Base-by-base conservation (phyloP, 352 stramenopile species). In the Pythium myriotylum region DNA sequence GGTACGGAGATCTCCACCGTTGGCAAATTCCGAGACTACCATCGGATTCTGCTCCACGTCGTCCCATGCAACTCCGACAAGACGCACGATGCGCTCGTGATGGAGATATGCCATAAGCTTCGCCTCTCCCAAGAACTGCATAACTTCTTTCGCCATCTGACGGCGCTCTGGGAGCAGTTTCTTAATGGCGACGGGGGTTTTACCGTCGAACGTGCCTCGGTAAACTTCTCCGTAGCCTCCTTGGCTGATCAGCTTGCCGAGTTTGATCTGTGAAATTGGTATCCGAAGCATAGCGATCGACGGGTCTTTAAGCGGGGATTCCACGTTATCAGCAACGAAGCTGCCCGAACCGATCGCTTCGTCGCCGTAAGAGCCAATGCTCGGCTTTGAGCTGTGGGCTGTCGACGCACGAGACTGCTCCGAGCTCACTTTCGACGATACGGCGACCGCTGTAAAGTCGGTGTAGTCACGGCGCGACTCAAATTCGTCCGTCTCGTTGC, bases 31-130 rank as follows among this genome's bases (percentile, higher is more conserved):
- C 9, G 60, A 72, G 32, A 82, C 59, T 17, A 72, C 49, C 41
- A 52, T 77, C 64, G 13, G 58, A n/a, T n/a, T n/a, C n/a, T n/a
- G n/a, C n/a, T n/a, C 54, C 4, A 65, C 32, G 0, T 60, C 70
- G 12, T 69, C 58, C 72, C 76, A 86, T 24, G 76, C 63, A 3
- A 79, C 68, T 1, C 73, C 76, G 8, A 83, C 47, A 27, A 86
- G 83, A n/a, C 42, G 40, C 0, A 83, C 73, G 22, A 86, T 74
- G 10, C 66, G 54, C 5, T 61, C 52, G 33, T 86, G 76, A 7
- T 79, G 66, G 8, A 86, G 56, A 16, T 56, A 72, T 7, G 74
- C 42, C 20, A 17, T 56, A 47, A 68, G 37, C 12, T 71, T 7
- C 20, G 74, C 52, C 20, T 74, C 69, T n/a, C 72, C 48, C 9